These are phyloP conservation scores for Saccharomycopsis malanga DNA, from an alignment of 805 yeast species.

Conservation along the genomic window DNA sequence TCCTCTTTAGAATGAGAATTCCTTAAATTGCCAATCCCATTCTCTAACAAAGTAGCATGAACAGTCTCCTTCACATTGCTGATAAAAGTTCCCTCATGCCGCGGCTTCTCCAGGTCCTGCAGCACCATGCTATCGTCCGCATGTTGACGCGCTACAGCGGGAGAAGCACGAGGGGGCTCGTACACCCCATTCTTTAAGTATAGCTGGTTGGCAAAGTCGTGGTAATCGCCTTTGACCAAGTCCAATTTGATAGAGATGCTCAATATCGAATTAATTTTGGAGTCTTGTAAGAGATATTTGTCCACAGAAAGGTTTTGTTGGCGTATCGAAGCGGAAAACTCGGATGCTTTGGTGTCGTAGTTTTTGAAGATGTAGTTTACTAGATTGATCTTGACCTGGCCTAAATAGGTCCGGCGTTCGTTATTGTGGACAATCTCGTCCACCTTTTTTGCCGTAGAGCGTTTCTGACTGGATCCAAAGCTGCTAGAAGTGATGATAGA, in stretches of 20 bases:
- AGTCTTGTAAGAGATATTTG: slow-evolving; percentile 64
- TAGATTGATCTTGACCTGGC: slow-evolving; percentile 58
- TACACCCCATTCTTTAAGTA: slow-evolving; percentile 7
- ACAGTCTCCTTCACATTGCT: background rate
- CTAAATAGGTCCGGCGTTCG: slow-evolving; percentile 45
- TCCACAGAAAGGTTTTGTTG: slow-evolving; percentile 40
- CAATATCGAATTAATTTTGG: slow-evolving; percentile 78
- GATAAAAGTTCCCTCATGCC: background rate
- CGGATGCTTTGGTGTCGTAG: slow-evolving; percentile 8
- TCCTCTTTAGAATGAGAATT: no score
- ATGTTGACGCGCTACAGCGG: background rate
- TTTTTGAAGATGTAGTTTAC: slow-evolving; percentile 53
- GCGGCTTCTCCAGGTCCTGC: no score
- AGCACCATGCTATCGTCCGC: no score
- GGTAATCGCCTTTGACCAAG: slow-evolving; percentile 36
- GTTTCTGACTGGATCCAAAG: background rate
- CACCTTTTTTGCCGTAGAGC: slow-evolving; percentile 14
- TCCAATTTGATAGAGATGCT: slow-evolving; percentile 50
- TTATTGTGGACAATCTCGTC: slow-evolving; percentile 18
- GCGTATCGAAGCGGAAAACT: slow-evolving; percentile 1
- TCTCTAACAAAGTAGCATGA: background rate
- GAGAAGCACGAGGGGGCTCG: background rate
- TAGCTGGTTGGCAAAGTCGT: slow-evolving; percentile 5
- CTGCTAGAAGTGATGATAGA: slow-evolving; percentile 1
- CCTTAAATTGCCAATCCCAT: no score